These are phyloP conservation scores for Fusarium sp. DNA, from an alignment of 2,329 filamentous ascomycete genomes.

Conservation along the genomic window DNA sequence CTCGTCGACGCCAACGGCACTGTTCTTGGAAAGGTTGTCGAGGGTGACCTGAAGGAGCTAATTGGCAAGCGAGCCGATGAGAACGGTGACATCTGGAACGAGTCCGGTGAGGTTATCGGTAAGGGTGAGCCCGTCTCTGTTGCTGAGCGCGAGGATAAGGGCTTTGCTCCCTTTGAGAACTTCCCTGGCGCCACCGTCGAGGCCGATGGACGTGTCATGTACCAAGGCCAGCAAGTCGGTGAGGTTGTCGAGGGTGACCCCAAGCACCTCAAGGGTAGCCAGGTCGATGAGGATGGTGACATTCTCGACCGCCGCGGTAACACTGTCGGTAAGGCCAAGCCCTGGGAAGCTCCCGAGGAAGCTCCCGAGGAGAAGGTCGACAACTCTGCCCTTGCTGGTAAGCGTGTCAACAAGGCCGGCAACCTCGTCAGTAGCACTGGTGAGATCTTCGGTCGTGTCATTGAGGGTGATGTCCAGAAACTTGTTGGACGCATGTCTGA, in stretches of 20 bases:
- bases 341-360: conserved; percentile 70
- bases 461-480: conserved; percentile 76
- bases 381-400: conserved; percentile 76
- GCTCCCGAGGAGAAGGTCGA: conserved; percentile 70
- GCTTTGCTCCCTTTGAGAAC: conserved; percentile 69
- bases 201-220: conserved; percentile 67
- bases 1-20: conserved; percentile 68
- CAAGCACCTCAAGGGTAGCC: conserved; percentile 75
- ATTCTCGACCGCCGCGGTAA: conserved; percentile 79
- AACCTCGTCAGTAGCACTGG: conserved; percentile 71
- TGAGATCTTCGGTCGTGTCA: conserved; percentile 73
- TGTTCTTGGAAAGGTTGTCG: conserved; percentile 73
- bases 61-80: conserved; percentile 75
- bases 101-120: conserved; percentile 77
- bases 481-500: conserved; percentile 80
- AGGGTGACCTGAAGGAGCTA: conserved; percentile 75
- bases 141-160: conserved; percentile 65
- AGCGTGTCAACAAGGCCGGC: conserved; percentile 80
- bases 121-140: conserved; percentile 73
- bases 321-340: conserved; percentile 76
- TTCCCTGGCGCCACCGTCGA: conserved; percentile 70
- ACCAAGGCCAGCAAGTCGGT: conserved; percentile 70
- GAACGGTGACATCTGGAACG: conserved; percentile 79
- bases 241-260: conserved; percentile 75
- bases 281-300: conserved; percentile 79